Evolutionary conservation across 208 protist species (phyloP).

Genomic region (Acanthamoeba triangularis): DNA sequence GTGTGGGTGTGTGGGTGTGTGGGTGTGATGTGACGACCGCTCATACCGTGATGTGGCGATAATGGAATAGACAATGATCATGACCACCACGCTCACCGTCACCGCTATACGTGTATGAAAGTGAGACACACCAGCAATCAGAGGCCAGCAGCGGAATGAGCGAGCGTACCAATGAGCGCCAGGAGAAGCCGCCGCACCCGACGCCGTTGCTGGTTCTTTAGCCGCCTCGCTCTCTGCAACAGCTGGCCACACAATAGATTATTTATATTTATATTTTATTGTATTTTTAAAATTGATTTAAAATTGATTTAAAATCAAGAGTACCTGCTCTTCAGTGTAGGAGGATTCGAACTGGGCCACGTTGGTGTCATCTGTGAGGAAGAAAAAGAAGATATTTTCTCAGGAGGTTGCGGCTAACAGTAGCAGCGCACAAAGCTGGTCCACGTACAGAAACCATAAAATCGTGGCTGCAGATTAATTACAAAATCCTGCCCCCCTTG

Average conservation of each 20-base stretch:
- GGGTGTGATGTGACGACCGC: too few species aligned
- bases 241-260: not conserved
- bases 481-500: not conserved
- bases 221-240: conserved; percentile 2
- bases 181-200: not conserved
- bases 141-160: not conserved
- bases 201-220: not conserved
- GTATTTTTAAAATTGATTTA: conserved; percentile 2
- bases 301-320: not conserved
- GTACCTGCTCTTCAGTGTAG: conserved; percentile 50
- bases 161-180: not conserved
- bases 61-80: conserved; percentile 61
- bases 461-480: conserved; percentile 51
- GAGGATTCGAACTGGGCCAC: conserved; percentile 24
- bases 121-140: too few species aligned
- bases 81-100: conserved; percentile 62
- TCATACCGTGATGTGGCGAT: conserved; percentile 18
- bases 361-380: not conserved
- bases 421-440: not conserved
- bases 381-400: not conserved
- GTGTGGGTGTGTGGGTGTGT: not conserved
- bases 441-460: not conserved
- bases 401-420: too few species aligned
- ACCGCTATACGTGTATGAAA: not conserved
- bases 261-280: not conserved